Percentiles rank a stretch among this genome's conserved stretches.
phyloP scores from a whole-genome alignment of 2,329 filamentous ascomycete species.

The Cercospora zeina region DNA sequence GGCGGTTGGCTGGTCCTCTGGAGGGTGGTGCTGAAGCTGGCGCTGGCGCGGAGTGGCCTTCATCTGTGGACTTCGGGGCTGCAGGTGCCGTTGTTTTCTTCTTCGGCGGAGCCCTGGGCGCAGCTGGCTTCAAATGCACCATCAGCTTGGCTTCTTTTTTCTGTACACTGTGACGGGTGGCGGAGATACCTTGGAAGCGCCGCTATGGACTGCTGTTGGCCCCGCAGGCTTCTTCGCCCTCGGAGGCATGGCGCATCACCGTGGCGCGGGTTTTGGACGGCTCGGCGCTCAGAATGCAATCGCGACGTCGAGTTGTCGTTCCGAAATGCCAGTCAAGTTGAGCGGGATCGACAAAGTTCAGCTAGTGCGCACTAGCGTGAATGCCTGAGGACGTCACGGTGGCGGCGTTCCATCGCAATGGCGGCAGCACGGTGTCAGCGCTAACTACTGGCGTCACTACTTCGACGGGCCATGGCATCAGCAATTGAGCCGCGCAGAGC shows the following conservation, averaged over 20 bases:
- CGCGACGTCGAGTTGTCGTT: neutral
- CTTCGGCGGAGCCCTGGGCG: slow-evolving; percentile 26
- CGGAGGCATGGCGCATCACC: slow-evolving; percentile 37
- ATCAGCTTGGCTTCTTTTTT: slow-evolving; percentile 19
- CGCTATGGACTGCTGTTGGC: slow-evolving; percentile 35
- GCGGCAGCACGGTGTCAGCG: neutral
- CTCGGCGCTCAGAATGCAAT: neutral
- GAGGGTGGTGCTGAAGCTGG: neutral
- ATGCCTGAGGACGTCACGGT: neutral
- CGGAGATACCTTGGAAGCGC: slow-evolving; percentile 33
- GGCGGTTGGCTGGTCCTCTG: slow-evolving; percentile 13
- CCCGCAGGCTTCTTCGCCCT: slow-evolving; percentile 36
- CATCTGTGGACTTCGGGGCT: slow-evolving; percentile 15
- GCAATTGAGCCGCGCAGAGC: too few relatives aligned
- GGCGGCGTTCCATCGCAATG: neutral
- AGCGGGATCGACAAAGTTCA: neutral
- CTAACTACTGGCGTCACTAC: neutral
- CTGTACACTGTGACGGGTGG: slow-evolving; percentile 16
- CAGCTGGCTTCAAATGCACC: slow-evolving; percentile 22
- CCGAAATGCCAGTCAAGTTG: slow-evolving; percentile 1
- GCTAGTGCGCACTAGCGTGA: slow-evolving; percentile 2
- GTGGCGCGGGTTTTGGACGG: neutral
- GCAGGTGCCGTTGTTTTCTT: slow-evolving; percentile 21
- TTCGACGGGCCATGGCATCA: too few relatives aligned
- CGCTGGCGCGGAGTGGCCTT: neutral